phyloP scores from a whole-genome alignment of 108 stramenopile species.

The Fragilaria radians region DNA sequence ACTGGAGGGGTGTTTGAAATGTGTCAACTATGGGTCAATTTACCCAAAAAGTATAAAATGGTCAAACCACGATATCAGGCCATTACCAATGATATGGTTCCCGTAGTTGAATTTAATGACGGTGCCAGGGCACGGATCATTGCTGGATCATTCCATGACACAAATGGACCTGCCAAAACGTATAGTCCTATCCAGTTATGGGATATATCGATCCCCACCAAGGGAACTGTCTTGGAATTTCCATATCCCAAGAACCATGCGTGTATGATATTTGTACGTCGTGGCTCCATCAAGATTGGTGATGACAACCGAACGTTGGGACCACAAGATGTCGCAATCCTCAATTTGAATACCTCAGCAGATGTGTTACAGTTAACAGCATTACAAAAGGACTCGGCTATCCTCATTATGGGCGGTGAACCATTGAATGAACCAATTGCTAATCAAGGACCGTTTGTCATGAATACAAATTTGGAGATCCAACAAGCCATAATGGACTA shows the following conservation, averaged over 20 bases:
- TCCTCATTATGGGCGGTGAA: slow-evolving; percentile 74
- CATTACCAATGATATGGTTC: slow-evolving; percentile 58
- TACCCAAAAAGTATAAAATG: slow-evolving; percentile 81
- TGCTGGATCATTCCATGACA: slow-evolving; percentile 57
- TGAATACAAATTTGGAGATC: slow-evolving; percentile 86
- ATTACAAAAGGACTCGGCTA: slow-evolving; percentile 37
- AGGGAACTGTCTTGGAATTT: slow-evolving; percentile 44
- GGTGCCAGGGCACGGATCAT: slow-evolving; percentile 58
- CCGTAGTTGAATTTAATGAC: slow-evolving; percentile 31
- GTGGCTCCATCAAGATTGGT: slow-evolving; percentile 43
- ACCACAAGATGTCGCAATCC: slow-evolving; percentile 76
- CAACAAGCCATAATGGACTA: slow-evolving; percentile 76
- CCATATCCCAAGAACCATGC: slow-evolving; percentile 58
- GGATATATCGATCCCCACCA: slow-evolving; percentile 54
- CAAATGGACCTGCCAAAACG: slow-evolving; percentile 64
- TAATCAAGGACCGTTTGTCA: slow-evolving; percentile 90
- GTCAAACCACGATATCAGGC: slow-evolving; percentile 74
- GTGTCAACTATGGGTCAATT: slow-evolving; percentile 90
- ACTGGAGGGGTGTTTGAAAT: slow-evolving; percentile 73
- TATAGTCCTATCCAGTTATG: slow-evolving; percentile 78
- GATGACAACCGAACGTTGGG: slow-evolving; percentile 27
- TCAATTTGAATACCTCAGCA: slow-evolving; percentile 35
- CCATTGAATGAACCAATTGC: slow-evolving; percentile 84
- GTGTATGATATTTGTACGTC: slow-evolving; percentile 72
- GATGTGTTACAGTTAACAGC: slow-evolving; percentile 41